Conservation (phyloP, 2,329 filamentous ascomycete genomes). For the Myriosclerotinia duriaeana region DNA sequence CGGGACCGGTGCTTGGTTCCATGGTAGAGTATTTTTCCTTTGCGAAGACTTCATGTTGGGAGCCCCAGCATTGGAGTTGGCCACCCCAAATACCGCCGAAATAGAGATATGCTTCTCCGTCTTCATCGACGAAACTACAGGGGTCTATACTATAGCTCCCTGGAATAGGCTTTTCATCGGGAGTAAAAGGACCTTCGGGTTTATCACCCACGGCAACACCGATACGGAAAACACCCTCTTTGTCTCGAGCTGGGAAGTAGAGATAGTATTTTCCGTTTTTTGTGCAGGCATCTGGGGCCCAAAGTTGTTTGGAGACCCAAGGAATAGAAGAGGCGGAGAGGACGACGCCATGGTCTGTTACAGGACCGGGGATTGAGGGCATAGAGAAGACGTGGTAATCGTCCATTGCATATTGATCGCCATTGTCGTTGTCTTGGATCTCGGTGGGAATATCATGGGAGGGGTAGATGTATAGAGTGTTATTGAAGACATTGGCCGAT, state of each 20-base stretch:
- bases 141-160: conserved; percentile 78
- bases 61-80: conserved; percentile 72
- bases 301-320: conserved; percentile 77
- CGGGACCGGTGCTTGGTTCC: conserved; percentile 59
- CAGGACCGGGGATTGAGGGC: conserved; percentile 50
- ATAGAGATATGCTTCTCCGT: conserved; percentile 65
- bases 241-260: conserved; percentile 74
- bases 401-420: conserved; percentile 80
- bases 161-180: conserved; percentile 62
- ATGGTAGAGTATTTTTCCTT: conserved; percentile 53
- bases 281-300: conserved; percentile 73
- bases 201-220: conserved; percentile 65
- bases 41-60: conserved; percentile 51
- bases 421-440: conserved; percentile 78
- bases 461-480: conserved; percentile 74
- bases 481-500: conserved; percentile 76
- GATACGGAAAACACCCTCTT: conserved; percentile 68
- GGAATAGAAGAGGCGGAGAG: conserved; percentile 65
- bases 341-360: conserved; percentile 72
- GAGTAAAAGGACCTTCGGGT: conserved; percentile 68
- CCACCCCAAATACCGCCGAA: conserved; percentile 81
- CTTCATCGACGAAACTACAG: conserved; percentile 73
- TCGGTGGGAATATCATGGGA: conserved; percentile 76
- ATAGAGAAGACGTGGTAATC: conserved; percentile 77
- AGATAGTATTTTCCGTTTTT: conserved; percentile 72